These are phyloP conservation scores for Viola pubescens DNA, from an alignment of 441 rosid species.

Conservation along the genomic window DNA sequence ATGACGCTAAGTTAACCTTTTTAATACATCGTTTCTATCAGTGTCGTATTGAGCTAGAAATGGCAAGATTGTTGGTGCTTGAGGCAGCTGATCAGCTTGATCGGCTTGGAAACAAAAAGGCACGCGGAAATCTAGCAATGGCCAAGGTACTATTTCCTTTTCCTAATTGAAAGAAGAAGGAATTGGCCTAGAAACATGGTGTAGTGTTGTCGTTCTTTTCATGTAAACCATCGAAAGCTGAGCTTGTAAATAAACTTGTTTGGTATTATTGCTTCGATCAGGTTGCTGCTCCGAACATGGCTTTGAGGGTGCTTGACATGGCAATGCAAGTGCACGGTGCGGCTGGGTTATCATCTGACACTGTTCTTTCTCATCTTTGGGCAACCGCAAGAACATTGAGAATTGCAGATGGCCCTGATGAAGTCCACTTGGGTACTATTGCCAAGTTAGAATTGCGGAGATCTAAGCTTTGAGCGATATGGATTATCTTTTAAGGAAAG, in stretches of 20 bases:
- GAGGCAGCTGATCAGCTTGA: conserved; percentile 96
- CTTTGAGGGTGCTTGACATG: conserved; percentile 72
- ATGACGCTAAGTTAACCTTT: background rate
- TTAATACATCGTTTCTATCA: conserved; percentile 19
- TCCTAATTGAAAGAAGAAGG: background rate
- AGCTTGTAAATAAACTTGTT: background rate
- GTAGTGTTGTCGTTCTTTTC: background rate
- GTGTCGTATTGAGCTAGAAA: conserved; percentile 86
- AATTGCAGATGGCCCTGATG: conserved; percentile 92
- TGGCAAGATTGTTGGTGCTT: conserved; percentile 69
- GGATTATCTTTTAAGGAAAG: background rate
- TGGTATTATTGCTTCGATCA: conserved; percentile 16
- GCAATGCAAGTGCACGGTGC: conserved; percentile 95
- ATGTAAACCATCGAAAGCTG: background rate
- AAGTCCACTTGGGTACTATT: conserved; percentile 89
- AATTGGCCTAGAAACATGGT: too few species aligned
- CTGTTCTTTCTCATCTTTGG: conserved; percentile 82
- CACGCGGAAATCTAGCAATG: conserved; percentile 77
- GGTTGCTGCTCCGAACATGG: conserved; percentile 97
- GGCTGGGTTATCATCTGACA: conserved; percentile 74
- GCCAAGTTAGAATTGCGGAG: conserved; percentile 72
- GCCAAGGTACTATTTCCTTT: conserved; percentile 55
- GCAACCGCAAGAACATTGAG: conserved; percentile 84
- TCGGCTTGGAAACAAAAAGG: conserved; percentile 78
- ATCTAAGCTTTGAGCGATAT: conserved; percentile 56